Conservation (phyloP, 2,329 filamentous ascomycete genomes). For the Fusarium gaditjirri region DNA sequence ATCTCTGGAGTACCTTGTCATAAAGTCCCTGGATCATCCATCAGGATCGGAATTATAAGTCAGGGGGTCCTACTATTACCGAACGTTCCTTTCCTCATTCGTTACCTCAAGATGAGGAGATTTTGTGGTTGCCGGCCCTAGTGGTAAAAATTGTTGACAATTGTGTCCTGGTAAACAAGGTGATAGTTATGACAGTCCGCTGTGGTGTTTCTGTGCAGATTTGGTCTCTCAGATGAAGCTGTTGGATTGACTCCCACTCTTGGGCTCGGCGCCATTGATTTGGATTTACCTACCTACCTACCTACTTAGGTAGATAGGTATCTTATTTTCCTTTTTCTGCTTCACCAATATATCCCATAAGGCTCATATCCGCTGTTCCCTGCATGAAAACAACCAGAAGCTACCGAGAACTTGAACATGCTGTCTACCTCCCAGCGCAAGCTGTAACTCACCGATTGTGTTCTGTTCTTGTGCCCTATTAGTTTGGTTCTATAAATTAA, state of each 20-base stretch:
- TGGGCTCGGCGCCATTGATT: neutral
- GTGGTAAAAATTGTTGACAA: neutral
- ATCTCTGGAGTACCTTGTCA: constrained; percentile 33
- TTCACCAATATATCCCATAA: constrained; percentile 7
- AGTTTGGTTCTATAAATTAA: constrained; percentile 14
- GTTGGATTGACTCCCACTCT: neutral
- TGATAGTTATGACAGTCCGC: neutral
- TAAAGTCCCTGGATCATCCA: constrained; percentile 13
- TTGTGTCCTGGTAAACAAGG: neutral
- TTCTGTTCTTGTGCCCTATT: constrained; percentile 13
- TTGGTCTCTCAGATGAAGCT: neutral
- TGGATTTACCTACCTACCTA: neutral
- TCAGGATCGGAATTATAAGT: constrained; percentile 12
- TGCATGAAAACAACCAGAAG: neutral
- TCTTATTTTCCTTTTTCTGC: neutral
- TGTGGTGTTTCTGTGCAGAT: neutral
- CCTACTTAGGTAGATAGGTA: no score
- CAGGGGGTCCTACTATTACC: constrained; percentile 18
- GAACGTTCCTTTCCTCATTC: constrained; percentile 11
- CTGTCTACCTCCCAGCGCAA: neutral
- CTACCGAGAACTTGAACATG: constrained; percentile 4
- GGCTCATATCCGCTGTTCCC: constrained; percentile 12
- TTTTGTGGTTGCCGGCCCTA: neutral
- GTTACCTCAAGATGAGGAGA: neutral
- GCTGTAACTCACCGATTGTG: constrained; percentile 14